phyloP scores from a whole-genome alignment of 805 yeast genomes.

The Hanseniaspora hatyaiensis region DNA sequence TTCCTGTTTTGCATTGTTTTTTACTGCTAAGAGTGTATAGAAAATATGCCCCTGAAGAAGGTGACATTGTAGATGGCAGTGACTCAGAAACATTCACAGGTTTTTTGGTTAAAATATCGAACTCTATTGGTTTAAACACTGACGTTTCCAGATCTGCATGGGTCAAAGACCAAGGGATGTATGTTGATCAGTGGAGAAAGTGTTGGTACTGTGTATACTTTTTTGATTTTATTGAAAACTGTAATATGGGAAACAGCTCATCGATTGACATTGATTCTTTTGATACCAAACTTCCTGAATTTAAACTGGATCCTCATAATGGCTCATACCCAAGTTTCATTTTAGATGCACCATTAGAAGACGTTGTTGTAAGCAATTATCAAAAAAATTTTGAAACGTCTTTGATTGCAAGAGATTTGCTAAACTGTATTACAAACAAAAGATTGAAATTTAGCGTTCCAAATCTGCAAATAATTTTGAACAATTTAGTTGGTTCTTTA shows the following conservation, averaged over 20 bases:
- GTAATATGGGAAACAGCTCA: constrained; percentile 39
- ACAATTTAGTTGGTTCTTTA: constrained; percentile 32
- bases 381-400: constrained; percentile 28
- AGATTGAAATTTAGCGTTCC: constrained; percentile 31
- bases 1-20: constrained; percentile 45
- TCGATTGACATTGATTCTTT: constrained; percentile 32
- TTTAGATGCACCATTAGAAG: constrained; percentile 34
- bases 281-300: constrained; percentile 43
- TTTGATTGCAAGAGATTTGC: constrained; percentile 27
- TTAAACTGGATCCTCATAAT: constrained; percentile 23
- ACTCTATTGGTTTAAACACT: constrained; percentile 46
- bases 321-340: constrained; percentile 31
- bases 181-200: constrained; percentile 42
- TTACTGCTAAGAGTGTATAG: constrained; percentile 41
- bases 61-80: constrained; percentile 43
- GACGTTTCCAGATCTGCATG: constrained; percentile 36
- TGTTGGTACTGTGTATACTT: constrained; percentile 45
- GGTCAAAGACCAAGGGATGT: constrained; percentile 22
- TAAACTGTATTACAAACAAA: constrained; percentile 34
- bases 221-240: constrained; percentile 37
- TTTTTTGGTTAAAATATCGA: constrained; percentile 44
- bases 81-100: constrained; percentile 40
- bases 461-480: constrained; percentile 30
- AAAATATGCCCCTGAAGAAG: constrained; percentile 43
- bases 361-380: constrained; percentile 30